Conservation (phyloP, 2,329 filamentous ascomycete genomes). For the Calonectria pseudoreteaudii region DNA sequence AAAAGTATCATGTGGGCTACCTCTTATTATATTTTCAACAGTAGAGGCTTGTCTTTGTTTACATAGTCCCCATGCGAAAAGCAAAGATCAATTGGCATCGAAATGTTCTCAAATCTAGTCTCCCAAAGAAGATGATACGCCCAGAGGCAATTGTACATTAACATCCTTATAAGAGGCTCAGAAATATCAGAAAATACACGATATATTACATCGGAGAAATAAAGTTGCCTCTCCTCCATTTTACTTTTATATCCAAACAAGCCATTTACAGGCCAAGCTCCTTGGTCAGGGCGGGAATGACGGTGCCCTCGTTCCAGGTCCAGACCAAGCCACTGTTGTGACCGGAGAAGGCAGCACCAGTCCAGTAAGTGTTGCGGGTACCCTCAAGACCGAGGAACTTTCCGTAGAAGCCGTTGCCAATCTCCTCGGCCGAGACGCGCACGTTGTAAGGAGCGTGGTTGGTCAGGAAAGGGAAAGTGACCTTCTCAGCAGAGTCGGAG, state of each 20-base stretch:
- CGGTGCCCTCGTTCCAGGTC: slow-evolving; percentile 32
- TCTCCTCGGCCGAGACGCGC: slow-evolving; percentile 42
- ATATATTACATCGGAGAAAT: neutral
- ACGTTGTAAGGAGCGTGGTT: slow-evolving; percentile 27
- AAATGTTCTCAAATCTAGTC: neutral
- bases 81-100: neutral
- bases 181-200: neutral
- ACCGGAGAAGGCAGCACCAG: slow-evolving; percentile 42
- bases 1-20: too few species aligned
- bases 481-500: slow-evolving; percentile 12
- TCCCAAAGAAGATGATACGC: neutral
- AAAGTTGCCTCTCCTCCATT: neutral
- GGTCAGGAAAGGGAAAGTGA: slow-evolving; percentile 34
- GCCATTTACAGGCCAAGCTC: neutral
- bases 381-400: slow-evolving; percentile 51
- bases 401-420: slow-evolving; percentile 48
- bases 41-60: too few species aligned
- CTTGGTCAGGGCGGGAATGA: slow-evolving; percentile 24
- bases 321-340: slow-evolving; percentile 37
- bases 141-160: neutral
- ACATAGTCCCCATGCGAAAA: too few species aligned
- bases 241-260: neutral
- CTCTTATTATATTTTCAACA: too few species aligned
- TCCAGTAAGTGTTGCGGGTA: slow-evolving; percentile 50
- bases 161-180: neutral